Percentiles rank a stretch among this genome's conserved stretches.
Evolutionary conservation across 2,329 filamentous ascomycete genomes (phyloP).

Genomic region (Colletotrichum tropicale): DNA sequence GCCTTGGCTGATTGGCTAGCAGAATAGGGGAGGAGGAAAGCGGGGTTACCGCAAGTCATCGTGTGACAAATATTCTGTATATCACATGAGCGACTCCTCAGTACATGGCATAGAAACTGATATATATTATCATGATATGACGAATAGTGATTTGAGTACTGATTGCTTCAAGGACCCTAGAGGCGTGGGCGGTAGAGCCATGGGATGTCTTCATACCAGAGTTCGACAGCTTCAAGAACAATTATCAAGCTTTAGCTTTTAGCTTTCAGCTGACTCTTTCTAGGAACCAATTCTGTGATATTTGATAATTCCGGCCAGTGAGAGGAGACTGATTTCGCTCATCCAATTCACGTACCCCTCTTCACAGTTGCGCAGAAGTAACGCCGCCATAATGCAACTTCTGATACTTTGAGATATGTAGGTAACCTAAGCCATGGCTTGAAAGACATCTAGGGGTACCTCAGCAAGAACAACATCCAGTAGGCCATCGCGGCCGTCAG

Average conservation of each 20-base stretch:
- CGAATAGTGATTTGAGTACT: neutral
- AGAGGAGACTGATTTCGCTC: neutral
- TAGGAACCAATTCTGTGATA: neutral
- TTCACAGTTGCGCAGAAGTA: neutral
- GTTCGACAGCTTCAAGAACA: neutral
- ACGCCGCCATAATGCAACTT: neutral
- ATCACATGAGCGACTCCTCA: neutral
- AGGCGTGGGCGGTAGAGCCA: neutral
- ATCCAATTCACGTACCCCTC: neutral
- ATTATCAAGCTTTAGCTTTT: neutral
- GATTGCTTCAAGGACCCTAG: neutral
- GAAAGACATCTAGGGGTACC: neutral
- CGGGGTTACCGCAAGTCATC: neutral
- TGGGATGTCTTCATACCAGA: neutral
- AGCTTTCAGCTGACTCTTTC: neutral
- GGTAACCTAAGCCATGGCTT: neutral
- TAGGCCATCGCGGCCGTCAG: neutral
- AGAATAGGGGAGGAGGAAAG: neutral
- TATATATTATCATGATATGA: neutral
- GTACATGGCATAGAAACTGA: neutral
- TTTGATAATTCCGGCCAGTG: neutral
- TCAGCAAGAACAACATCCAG: neutral
- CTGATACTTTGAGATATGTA: neutral
- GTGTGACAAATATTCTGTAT: neutral
- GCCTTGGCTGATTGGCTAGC: neutral